Evolutionary conservation across 176 grass and related monocot species (phyloP), one percentile per base, ranked within the genome.

Genomic region (Eremochloa ophiuroides): DNA sequence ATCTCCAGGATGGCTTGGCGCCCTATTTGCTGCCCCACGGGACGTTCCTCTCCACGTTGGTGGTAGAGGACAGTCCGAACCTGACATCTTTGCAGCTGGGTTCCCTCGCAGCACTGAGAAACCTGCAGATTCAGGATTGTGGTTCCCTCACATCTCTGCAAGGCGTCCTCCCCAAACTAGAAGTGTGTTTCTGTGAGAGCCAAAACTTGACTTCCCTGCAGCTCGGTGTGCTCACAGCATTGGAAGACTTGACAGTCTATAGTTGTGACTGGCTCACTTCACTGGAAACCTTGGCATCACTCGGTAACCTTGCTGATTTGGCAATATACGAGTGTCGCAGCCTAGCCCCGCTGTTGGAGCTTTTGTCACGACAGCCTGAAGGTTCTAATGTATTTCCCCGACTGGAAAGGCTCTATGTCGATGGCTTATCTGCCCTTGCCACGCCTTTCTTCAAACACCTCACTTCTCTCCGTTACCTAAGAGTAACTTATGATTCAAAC

Each of bases 381-480:
- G 20, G 50, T n/a, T 53, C 17, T 53, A n/a, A n/a, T 53, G 20
- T 53, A 53, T 74, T 20, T 20, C 0, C 38, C 17, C 25, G 10
- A 15, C 48, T 87, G 28, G 61, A 50, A 43, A 12, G 0, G 3
- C 29, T 91, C 1, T 0, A 1, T 0, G 66, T 38, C 0, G 26
- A 30, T 35, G 2, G 26, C 0, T 26, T 16, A 22, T 69, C 66
- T 16, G 0, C 66, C 15, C 62, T 91, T 27, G 70, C 69, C 38
- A 50, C 3, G 6, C 66, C 50, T 3, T 47, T 88, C 29, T 81
- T 76, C 62, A 41, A 76, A n/a, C 29, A 14, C 34, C 85, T 78
- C 62, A 59, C 71, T 1, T 81, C 63, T 8, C 89, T 91, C 30
- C 26, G 6, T 67, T 0, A 0, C 23, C 68, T 91, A 27, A 0